These are phyloP conservation scores for Blastobotrys attinorum DNA, from an alignment of 805 yeast species.

Conservation along the genomic window DNA sequence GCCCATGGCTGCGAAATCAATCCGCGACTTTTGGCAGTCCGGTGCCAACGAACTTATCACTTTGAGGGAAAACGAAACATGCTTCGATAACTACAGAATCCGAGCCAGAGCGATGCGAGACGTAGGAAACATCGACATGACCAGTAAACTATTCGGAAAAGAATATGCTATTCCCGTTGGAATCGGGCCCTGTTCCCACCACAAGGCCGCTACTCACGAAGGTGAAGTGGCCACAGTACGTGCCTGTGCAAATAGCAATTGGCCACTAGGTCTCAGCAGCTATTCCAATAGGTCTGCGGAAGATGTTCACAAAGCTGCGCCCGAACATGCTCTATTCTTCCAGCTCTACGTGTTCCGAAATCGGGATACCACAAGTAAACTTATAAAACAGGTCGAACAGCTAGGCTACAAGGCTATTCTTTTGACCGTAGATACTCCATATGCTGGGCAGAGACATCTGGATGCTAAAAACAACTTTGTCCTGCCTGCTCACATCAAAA, in stretches of 20 bases:
- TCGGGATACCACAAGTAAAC: slow-evolving; percentile 19
- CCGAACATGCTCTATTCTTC: slow-evolving; percentile 19
- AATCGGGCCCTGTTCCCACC: slow-evolving; percentile 30
- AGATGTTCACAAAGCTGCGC: slow-evolving; percentile 23
- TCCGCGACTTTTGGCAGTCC: slow-evolving; percentile 23
- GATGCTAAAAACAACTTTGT: slow-evolving; percentile 25
- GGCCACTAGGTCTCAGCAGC: slow-evolving; percentile 25
- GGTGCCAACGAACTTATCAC: slow-evolving; percentile 27
- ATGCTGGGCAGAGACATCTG: slow-evolving; percentile 44
- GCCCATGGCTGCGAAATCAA: slow-evolving; percentile 10
- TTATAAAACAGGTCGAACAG: slow-evolving; percentile 23
- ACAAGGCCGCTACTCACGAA: slow-evolving; percentile 24
- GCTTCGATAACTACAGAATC: slow-evolving; percentile 22
- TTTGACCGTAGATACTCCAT: slow-evolving; percentile 50
- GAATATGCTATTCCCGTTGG: slow-evolving; percentile 26
- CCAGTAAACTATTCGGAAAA: slow-evolving; percentile 20
- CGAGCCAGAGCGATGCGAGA: slow-evolving; percentile 26
- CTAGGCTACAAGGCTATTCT: slow-evolving; percentile 38
- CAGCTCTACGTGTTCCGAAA: slow-evolving; percentile 27
- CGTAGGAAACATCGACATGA: slow-evolving; percentile 20
- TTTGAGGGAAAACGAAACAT: slow-evolving; percentile 21
- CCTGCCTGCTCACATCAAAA: slow-evolving; percentile 15
- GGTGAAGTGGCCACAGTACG: slow-evolving; percentile 30
- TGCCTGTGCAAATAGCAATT: slow-evolving; percentile 25
- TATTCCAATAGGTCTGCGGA: slow-evolving; percentile 22